phyloP scores from a whole-genome alignment of 805 yeast genomes.

The Saccharomyces jurei region DNA sequence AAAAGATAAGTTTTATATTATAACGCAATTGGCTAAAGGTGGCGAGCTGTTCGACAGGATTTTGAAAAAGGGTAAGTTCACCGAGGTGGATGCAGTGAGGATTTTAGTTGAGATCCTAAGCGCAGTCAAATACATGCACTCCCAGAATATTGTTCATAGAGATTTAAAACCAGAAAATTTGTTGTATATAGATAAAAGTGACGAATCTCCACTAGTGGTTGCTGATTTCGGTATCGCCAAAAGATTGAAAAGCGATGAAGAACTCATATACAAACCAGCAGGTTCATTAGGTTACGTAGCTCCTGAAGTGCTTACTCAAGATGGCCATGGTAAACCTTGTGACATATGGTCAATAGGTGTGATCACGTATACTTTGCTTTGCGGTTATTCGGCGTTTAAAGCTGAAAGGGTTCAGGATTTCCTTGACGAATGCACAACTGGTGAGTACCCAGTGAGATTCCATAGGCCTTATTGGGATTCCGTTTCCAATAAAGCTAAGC shows the following conservation, averaged over 20 bases:
- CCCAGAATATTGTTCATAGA: constrained; percentile 72
- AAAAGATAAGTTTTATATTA: constrained; percentile 80
- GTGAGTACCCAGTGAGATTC: constrained; percentile 65
- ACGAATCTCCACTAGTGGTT: constrained; percentile 61
- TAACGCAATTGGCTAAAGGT: constrained; percentile 87
- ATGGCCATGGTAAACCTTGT: constrained; percentile 87
- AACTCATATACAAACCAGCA: constrained; percentile 57
- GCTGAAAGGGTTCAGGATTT: constrained; percentile 74
- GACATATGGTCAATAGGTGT: constrained; percentile 93
- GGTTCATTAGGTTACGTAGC: constrained; percentile 94
- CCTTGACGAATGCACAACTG: constrained; percentile 61
- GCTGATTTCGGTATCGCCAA: constrained; percentile 95
- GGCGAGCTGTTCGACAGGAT: constrained; percentile 88
- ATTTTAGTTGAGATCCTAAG: constrained; percentile 63
- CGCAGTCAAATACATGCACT: constrained; percentile 71
- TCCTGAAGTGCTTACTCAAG: constrained; percentile 78
- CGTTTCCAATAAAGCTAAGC: constrained; percentile 71
- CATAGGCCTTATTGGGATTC: constrained; percentile 77
- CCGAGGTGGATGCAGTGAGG: constrained; percentile 74
- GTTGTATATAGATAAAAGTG: constrained; percentile 48
- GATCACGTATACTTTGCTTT: constrained; percentile 74
- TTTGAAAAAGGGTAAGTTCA: constrained; percentile 66
- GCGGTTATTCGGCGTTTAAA: constrained; percentile 85
- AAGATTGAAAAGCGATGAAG: constrained; percentile 48
- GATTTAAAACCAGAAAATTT: constrained; percentile 90